These are phyloP conservation scores for Cyberlindnera samutprakarnensis DNA, from an alignment of 805 yeast species.

Conservation along the genomic window DNA sequence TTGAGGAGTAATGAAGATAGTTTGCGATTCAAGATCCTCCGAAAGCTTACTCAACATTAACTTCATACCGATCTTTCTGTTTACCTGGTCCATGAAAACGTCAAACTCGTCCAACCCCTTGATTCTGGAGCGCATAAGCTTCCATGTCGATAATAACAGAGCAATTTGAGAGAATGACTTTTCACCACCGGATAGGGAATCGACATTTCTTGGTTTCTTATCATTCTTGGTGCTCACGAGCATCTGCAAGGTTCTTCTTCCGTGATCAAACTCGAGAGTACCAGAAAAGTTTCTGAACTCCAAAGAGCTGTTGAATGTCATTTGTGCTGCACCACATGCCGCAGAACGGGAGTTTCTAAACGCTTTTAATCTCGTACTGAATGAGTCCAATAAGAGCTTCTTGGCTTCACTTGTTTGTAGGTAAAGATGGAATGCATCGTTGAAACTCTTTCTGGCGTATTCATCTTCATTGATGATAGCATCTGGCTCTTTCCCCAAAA, in stretches of 20 bases:
- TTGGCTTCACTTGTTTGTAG: constrained; percentile 28
- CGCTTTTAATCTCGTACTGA: constrained; percentile 35
- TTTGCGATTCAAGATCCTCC: constrained; percentile 63
- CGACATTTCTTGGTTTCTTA: constrained; percentile 57
- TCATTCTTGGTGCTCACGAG: constrained; percentile 56
- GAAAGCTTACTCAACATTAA: constrained; percentile 64
- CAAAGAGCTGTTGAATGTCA: constrained; percentile 52
- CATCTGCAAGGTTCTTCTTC: constrained; percentile 42
- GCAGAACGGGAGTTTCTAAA: constrained; percentile 32
- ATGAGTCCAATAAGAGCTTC: constrained; percentile 26
- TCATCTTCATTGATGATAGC: constrained; percentile 43
- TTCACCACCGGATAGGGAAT: constrained; percentile 93
- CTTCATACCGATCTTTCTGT: constrained; percentile 71
- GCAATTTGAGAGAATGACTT: constrained; percentile 92
- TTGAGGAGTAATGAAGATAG: constrained; percentile 91
- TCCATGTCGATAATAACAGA: constrained; percentile 84
- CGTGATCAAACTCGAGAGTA: constrained; percentile 53
- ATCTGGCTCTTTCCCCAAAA: constrained; percentile 48
- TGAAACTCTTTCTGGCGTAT: constrained; percentile 34
- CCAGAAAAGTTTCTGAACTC: constrained; percentile 71
- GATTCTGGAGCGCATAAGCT: constrained; percentile 78
- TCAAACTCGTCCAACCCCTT: constrained; percentile 95
- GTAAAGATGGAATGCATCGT: constrained; percentile 34
- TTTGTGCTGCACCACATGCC: constrained; percentile 41
- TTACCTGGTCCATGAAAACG: constrained; percentile 94